These are phyloP conservation scores for Nematocida ausubeli DNA, from an alignment of 371 early-diverging fungal species.

Conservation along the genomic window DNA sequence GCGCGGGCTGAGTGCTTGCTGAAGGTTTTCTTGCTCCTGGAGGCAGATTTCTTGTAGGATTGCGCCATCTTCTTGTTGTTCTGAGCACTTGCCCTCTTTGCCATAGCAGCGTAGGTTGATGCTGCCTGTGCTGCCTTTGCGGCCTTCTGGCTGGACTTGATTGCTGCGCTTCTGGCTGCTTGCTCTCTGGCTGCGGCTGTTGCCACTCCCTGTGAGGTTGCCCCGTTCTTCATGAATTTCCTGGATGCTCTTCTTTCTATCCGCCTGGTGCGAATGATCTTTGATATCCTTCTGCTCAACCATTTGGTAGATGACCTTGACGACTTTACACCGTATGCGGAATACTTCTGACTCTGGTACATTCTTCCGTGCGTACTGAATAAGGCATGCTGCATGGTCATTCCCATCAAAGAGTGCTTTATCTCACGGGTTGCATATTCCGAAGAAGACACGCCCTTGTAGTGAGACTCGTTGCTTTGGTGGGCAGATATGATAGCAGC, in stretches of 20 bases:
- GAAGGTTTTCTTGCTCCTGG: neutral
- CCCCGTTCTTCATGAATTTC: constrained; percentile 29
- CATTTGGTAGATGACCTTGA: constrained; percentile 9
- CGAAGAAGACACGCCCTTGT: constrained; percentile 31
- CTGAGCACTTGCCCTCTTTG: neutral
- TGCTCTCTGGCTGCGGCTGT: constrained; percentile 15
- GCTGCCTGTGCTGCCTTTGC: constrained; percentile 7
- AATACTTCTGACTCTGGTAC: constrained; percentile 39
- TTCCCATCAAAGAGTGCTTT: constrained; percentile 25
- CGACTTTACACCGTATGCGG: constrained; percentile 26
- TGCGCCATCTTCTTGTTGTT: constrained; percentile 26
- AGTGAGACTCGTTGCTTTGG: constrained; percentile 42
- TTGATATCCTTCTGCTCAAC: constrained; percentile 8
- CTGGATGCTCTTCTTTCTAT: neutral
- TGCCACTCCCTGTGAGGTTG: constrained; percentile 14
- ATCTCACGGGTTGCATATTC: constrained; percentile 50
- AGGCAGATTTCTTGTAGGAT: constrained; percentile 31
- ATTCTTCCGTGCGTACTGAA: constrained; percentile 43
- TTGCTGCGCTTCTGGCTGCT: constrained; percentile 25
- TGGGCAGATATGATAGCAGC: constrained; percentile 30
- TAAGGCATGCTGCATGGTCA: constrained; percentile 42
- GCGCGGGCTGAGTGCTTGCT: constrained; percentile 4
- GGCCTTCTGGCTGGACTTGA: constrained; percentile 20
- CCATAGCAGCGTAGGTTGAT: constrained; percentile 4
- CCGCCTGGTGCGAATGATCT: neutral